These are phyloP conservation scores for Maudiozyma pseudohumilis DNA, from an alignment of 805 yeast genomes.

Conservation along the genomic window DNA sequence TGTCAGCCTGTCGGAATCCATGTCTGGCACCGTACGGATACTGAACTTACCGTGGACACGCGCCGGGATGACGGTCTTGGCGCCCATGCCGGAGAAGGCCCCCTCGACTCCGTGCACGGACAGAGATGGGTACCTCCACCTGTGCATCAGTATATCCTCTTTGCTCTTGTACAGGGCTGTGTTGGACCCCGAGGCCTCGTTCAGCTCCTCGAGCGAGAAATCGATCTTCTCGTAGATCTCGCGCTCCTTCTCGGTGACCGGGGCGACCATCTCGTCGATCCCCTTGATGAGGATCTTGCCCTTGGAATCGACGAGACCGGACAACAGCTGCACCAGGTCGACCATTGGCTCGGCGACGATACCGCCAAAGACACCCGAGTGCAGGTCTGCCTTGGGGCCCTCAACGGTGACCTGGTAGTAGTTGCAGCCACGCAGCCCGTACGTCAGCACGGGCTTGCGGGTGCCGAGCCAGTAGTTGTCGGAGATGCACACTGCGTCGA, in stretches of 20 bases:
- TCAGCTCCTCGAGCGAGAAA: constrained; percentile 73
- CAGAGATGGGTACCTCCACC: constrained; percentile 98
- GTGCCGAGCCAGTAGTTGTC: constrained; percentile 99
- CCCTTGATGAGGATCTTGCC: constrained; percentile 89
- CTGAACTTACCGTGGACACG: constrained; percentile 91
- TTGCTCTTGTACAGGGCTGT: constrained; percentile 70
- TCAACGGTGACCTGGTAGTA: constrained; percentile 73
- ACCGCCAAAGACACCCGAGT: constrained; percentile 97
- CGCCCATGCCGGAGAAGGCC: constrained; percentile 90
- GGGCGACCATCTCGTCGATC: constrained; percentile 88
- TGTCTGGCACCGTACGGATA: constrained; percentile 94
- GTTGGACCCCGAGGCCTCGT: constrained; percentile 79
- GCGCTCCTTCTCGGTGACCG: constrained; percentile 72
- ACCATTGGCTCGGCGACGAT: constrained; percentile 95
- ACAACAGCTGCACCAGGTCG: constrained; percentile 71
- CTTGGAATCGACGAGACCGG: constrained; percentile 63
- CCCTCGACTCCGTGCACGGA: constrained; percentile 97
- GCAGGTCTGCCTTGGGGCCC: constrained; percentile 97
- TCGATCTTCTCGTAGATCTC: constrained; percentile 77
- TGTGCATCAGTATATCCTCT: constrained; percentile 84
- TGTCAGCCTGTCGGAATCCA: constrained; percentile 70
- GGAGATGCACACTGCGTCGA: constrained; percentile 89
- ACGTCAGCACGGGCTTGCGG: constrained; percentile 90
- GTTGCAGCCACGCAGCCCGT: constrained; percentile 94
- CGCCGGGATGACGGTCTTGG: constrained; percentile 96